Conservation (phyloP, 441 rosid species). For the Melastoma candidum region DNA sequence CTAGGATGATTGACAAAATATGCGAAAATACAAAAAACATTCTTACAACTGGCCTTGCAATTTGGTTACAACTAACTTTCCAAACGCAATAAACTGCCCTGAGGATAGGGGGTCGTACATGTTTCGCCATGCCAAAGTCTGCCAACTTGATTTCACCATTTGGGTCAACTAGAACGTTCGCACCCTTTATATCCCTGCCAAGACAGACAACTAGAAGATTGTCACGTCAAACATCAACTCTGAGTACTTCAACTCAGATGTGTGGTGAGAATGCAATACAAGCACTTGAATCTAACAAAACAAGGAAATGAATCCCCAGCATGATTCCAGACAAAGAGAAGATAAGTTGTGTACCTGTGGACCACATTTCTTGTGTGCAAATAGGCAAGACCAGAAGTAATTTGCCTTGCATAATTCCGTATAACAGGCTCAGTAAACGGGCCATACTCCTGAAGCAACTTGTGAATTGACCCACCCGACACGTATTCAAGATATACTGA, state of each 20-base stretch:
- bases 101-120: slow-evolving; percentile 34
- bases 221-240: neutral
- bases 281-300: neutral
- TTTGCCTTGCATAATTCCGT: slow-evolving; percentile 86
- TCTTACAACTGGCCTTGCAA: too few relatives aligned
- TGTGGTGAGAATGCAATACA: neutral
- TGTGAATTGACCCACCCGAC: slow-evolving; percentile 94
- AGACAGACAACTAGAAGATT: slow-evolving; percentile 10
- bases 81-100: too few relatives aligned
- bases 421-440: slow-evolving; percentile 86
- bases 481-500: slow-evolving; percentile 91
- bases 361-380: slow-evolving; percentile 86
- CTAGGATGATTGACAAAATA: too few relatives aligned
- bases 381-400: slow-evolving; percentile 79
- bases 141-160: slow-evolving; percentile 88
- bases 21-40: too few relatives aligned
- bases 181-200: slow-evolving; percentile 92
- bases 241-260: too few relatives aligned
- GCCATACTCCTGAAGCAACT: slow-evolving; percentile 90
- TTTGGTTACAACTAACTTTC: too few relatives aligned
- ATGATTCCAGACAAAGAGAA: slow-evolving; percentile 4
- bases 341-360: slow-evolving; percentile 49
- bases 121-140: slow-evolving; percentile 99
- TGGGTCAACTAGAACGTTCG: slow-evolving; percentile 89
- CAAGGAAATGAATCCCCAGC: slow-evolving; percentile 1